Conservation (phyloP, 2,329 filamentous ascomycete genomes). For the Paecilomyces formosus region DNA sequence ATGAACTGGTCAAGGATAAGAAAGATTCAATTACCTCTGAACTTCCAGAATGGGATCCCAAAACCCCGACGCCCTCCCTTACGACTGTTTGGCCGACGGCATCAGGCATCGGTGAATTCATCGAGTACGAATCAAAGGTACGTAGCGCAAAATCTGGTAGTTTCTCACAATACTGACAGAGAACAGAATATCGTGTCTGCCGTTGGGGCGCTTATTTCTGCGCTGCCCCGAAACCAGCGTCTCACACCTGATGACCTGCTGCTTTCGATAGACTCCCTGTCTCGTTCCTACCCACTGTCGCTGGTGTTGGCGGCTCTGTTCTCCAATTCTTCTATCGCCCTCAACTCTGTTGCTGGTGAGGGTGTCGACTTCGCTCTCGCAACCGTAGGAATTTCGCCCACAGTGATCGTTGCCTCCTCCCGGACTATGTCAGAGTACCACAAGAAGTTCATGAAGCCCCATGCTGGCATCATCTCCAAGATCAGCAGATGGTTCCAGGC, state of each 20-base stretch:
- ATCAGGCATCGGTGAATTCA: slow-evolving; percentile 55
- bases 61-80: slow-evolving; percentile 40
- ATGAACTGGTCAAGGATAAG: slow-evolving; percentile 72
- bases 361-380: slow-evolving; percentile 65
- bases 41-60: slow-evolving; percentile 56
- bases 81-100: slow-evolving; percentile 32
- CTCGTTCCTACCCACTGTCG: slow-evolving; percentile 69
- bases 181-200: slow-evolving; percentile 75
- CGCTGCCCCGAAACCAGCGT: slow-evolving; percentile 67
- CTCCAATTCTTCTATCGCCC: slow-evolving; percentile 73
- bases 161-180: slow-evolving; percentile 2
- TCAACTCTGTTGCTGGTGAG: slow-evolving; percentile 78
- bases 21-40: slow-evolving; percentile 52
- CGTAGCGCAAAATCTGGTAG: slow-evolving; percentile 6
- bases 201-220: slow-evolving; percentile 67
- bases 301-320: slow-evolving; percentile 77
- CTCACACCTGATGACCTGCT: slow-evolving; percentile 71
- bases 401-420: slow-evolving; percentile 71
- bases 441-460: slow-evolving; percentile 50
- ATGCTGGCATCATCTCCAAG: slow-evolving; percentile 57
- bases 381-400: slow-evolving; percentile 68
- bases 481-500: slow-evolving; percentile 65
- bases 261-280: slow-evolving; percentile 74
- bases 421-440: slow-evolving; percentile 64
- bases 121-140: slow-evolving; percentile 69